These are phyloP conservation scores for Aspergillus udagawae DNA, from an alignment of 2,329 filamentous ascomycete genomes.

Conservation along the genomic window DNA sequence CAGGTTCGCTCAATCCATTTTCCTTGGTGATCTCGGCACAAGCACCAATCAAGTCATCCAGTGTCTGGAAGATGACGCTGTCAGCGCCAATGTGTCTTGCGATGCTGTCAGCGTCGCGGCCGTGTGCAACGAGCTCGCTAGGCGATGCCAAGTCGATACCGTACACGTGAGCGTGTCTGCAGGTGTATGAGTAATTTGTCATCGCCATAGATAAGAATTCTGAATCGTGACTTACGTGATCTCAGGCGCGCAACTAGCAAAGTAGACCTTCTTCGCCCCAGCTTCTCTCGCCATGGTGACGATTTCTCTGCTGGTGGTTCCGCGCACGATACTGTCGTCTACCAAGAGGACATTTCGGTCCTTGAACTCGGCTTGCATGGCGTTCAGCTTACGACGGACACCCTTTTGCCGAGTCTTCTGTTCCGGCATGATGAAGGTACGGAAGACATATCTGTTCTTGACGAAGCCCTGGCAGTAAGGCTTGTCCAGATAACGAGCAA, in stretches of 20 bases:
- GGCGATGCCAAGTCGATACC: conserved; percentile 72
- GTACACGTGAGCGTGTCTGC: conserved; percentile 75
- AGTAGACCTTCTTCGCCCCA: conserved; percentile 75
- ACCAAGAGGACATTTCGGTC: conserved; percentile 77
- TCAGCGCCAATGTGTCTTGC: conserved; percentile 68
- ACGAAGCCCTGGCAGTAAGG: conserved; percentile 79
- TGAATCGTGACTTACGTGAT: conserved; percentile 52
- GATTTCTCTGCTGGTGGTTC: conserved; percentile 76
- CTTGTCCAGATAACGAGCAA: conserved; percentile 71
- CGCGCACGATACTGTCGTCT: conserved; percentile 85
- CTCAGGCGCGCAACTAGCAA: conserved; percentile 76
- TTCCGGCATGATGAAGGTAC: conserved; percentile 82
- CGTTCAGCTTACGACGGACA: conserved; percentile 82
- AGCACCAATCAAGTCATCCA: conserved; percentile 74
- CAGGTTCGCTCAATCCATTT: conserved; percentile 51
- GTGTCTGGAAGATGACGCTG: conserved; percentile 70
- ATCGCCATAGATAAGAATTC: neutral
- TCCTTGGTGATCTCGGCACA: conserved; percentile 64
- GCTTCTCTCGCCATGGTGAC: conserved; percentile 81
- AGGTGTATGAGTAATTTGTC: conserved; percentile 5
- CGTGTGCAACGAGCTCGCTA: conserved; percentile 66
- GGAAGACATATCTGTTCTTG: conserved; percentile 85
- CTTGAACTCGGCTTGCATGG: conserved; percentile 80
- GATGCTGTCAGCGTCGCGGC: conserved; percentile 58
- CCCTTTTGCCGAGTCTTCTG: conserved; percentile 78